phyloP scores from a whole-genome alignment of 208 protist genomes.

The Crithidia expoeki region DNA sequence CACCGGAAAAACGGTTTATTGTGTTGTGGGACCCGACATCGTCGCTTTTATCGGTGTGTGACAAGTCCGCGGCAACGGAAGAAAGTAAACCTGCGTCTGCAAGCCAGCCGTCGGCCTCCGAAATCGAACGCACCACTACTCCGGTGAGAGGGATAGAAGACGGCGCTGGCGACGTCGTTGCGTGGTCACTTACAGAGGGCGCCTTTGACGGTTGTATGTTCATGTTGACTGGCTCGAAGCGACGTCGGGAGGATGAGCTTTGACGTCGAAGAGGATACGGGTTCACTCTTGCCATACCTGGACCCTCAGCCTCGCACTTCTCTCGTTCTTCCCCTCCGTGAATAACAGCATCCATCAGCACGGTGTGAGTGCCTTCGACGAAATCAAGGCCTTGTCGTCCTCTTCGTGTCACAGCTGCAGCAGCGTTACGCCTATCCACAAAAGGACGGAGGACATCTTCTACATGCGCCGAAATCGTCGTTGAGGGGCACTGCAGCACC shows the following conservation, averaged over 20 bases:
- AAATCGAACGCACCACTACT: slow-evolving; percentile 20
- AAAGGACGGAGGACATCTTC: slow-evolving; percentile 9
- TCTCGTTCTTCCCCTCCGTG: neutral
- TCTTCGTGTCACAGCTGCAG: neutral
- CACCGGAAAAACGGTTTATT: too few relatives aligned
- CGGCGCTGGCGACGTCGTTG: neutral
- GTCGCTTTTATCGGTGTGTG: neutral
- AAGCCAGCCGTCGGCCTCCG: slow-evolving; percentile 22
- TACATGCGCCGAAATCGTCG: neutral
- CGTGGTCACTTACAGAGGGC: neutral
- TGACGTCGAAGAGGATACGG: neutral
- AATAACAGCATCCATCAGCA: slow-evolving; percentile 13
- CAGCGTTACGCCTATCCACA: neutral
- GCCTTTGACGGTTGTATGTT: neutral
- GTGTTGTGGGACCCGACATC: too few relatives aligned
- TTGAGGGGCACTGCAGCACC: neutral
- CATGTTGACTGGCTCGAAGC: neutral
- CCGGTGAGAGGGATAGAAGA: slow-evolving; percentile 10
- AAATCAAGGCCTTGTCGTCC: neutral
- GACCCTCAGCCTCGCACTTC: neutral
- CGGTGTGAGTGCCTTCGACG: neutral
- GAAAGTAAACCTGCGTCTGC: slow-evolving; percentile 1
- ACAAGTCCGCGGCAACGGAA: neutral
- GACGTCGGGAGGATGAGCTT: neutral
- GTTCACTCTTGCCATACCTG: neutral